Evolutionary conservation across 768 basidiomycete species (phyloP), one percentile per base, ranked within the genome.

Genomic region (Suillus clintonianus): DNA sequence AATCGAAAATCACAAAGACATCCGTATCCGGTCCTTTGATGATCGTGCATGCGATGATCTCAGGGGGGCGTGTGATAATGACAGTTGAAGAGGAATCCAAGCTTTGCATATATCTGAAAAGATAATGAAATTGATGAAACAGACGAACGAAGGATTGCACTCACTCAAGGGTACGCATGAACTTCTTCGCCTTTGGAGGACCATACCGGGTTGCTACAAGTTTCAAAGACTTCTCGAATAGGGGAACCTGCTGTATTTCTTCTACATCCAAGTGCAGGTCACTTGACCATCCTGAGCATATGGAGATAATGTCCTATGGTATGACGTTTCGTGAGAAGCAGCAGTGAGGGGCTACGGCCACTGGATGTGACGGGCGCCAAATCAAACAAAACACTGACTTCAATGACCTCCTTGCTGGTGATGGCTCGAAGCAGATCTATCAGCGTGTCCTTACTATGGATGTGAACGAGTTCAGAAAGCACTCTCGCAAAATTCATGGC

Each of bases 61-160:
- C 90, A 0, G 90, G 89, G 41, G 89, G 88, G 24, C 88, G 86
- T 0, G 89, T 91, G 64, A 91, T 85, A 58, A 89, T 79, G 41
- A 60, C 82, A 82, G 51, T 80, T 62, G 58, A 78, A 70, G 64
- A 73, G 36, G 24, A 68, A 51, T 61, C 68, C 2, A 61, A 62
- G 13, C 39, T 61, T 24, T 61, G 70, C 72, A 71, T 69, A 24
- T 63, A 66, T 60, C 73, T 81, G 68, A 36, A 67, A 68, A 43
- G 68, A 56, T 43, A 2, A 41, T 57, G 17, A 24, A 27, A 17
- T 15, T 27, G 5, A 41, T 30, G 0, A 41, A 19, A 37, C 37
- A 2, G 36, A 41, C 27, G 11, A 41, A 37, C 3, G n/a, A 1
- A 15, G 1, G 15, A 22, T 58, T 22, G 19, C 9, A 70, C 76